Percentiles rank a stretch among this genome's conserved stretches.
These are phyloP conservation scores for Acephala macrosclerotiorum DNA, from an alignment of 2,329 filamentous ascomycete species.

Conservation along the genomic window DNA sequence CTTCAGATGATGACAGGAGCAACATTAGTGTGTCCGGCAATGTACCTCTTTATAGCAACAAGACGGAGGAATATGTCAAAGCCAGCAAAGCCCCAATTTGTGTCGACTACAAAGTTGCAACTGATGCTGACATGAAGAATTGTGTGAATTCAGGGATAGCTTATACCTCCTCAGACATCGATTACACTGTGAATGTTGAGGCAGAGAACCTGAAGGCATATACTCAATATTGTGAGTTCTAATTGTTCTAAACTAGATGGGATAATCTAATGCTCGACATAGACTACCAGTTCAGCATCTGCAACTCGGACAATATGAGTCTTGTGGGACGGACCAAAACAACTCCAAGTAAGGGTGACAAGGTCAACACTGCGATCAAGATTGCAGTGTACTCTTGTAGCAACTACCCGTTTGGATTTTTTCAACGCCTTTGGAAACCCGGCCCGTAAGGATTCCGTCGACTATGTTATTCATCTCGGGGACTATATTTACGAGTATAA, in stretches of 20 bases:
- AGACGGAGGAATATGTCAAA: slow-evolving; percentile 56
- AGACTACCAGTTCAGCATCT: slow-evolving; percentile 74
- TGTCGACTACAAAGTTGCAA: slow-evolving; percentile 68
- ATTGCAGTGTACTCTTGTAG: slow-evolving; percentile 76
- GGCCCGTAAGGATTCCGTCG: slow-evolving; percentile 64
- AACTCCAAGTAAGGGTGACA: slow-evolving; percentile 62
- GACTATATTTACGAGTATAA: slow-evolving; percentile 72
- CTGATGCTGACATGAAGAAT: slow-evolving; percentile 51
- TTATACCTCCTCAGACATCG: slow-evolving; percentile 76
- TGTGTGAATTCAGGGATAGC: slow-evolving; percentile 64
- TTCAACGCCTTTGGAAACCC: slow-evolving; percentile 68
- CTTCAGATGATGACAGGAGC: slow-evolving; percentile 53
- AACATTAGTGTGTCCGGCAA: slow-evolving; percentile 53
- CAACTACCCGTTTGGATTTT: slow-evolving; percentile 68
- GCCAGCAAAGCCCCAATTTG: slow-evolving; percentile 69
- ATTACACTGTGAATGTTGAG: slow-evolving; percentile 72
- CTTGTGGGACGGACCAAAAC: slow-evolving; percentile 75
- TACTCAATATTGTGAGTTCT: slow-evolving; percentile 61
- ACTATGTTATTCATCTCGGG: slow-evolving; percentile 66
- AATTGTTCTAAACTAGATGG: background rate
- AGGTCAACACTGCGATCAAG: slow-evolving; percentile 61
- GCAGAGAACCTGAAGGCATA: slow-evolving; percentile 67
- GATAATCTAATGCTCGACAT: background rate
- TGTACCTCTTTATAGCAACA: slow-evolving; percentile 54
- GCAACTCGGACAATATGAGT: slow-evolving; percentile 66